phyloP scores from a whole-genome alignment of 1,284 basidiomycete species.

The Testicularia cyperi region DNA sequence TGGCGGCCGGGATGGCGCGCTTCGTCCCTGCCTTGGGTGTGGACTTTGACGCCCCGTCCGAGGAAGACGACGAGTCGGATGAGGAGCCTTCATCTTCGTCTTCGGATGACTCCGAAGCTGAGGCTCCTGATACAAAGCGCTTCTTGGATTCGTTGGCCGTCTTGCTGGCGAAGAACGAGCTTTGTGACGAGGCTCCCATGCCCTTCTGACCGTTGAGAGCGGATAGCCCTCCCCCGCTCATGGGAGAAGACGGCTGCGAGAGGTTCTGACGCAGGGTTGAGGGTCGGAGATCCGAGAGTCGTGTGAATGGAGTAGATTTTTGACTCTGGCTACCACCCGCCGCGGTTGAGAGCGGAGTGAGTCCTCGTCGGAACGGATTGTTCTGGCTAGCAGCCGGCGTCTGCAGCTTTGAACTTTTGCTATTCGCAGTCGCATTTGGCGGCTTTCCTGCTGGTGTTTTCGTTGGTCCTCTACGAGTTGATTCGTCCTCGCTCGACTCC shows the following conservation, averaged over 20 bases:
- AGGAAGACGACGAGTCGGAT: conserved; percentile 6
- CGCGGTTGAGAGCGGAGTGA: conserved; percentile 7
- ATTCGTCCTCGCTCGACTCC: too few relatives aligned
- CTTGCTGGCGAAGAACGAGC: conserved; percentile 13
- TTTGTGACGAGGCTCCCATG: too few relatives aligned
- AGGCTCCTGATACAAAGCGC: too few relatives aligned
- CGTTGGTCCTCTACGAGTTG: too few relatives aligned
- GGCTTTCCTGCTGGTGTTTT: too few relatives aligned
- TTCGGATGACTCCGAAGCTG: too few relatives aligned
- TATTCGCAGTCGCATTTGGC: too few relatives aligned
- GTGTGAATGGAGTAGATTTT: conserved; percentile 30
- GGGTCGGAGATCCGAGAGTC: conserved; percentile 45
- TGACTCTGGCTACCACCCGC: neutral
- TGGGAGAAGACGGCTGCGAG: conserved; percentile 36
- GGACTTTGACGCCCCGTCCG: conserved; percentile 3
- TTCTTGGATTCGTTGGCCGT: neutral
- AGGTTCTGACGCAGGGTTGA: conserved; percentile 36
- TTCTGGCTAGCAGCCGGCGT: too few relatives aligned
- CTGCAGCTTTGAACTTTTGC: too few relatives aligned
- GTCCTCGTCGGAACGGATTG: conserved; percentile 19
- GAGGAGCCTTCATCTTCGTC: conserved; percentile 1
- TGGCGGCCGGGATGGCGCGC: conserved; percentile 1
- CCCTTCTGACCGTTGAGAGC: conserved; percentile 6
- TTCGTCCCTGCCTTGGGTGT: neutral
- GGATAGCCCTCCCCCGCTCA: conserved; percentile 16